These are phyloP conservation scores for Ochromonas danica DNA, from an alignment of 108 stramenopile genomes.

Conservation along the genomic window DNA sequence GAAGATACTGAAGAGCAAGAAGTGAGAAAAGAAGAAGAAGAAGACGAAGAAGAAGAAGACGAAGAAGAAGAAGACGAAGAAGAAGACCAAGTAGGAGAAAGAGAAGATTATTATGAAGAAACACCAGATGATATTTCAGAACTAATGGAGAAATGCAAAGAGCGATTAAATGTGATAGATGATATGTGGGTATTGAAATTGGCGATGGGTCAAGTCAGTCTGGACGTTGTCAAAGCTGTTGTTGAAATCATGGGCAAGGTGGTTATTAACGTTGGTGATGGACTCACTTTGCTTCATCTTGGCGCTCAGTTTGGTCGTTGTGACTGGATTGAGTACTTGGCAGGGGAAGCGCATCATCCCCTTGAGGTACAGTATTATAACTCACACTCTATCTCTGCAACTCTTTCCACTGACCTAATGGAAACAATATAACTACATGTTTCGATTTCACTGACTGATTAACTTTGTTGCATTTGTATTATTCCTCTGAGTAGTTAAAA, in stretches of 20 bases:
- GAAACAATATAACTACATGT: too few relatives aligned
- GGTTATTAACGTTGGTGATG: neutral
- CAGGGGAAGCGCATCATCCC: neutral
- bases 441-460: too few relatives aligned
- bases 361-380: too few relatives aligned
- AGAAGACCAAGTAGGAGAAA: neutral
- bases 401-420: too few relatives aligned
- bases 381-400: too few relatives aligned
- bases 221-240: conserved; percentile 4
- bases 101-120: neutral
- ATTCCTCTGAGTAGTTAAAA: too few relatives aligned
- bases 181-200: neutral
- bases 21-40: neutral
- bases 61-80: neutral
- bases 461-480: too few relatives aligned
- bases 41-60: neutral
- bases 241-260: neutral
- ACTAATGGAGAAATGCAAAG: neutral
- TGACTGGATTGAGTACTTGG: neutral
- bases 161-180: neutral
- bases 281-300: neutral
- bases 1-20: neutral
- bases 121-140: neutral
- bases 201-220: neutral
- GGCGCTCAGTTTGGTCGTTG: neutral